phyloP scores from a whole-genome alignment of 768 basidiomycete genomes.

The Pleurotus giganteus region DNA sequence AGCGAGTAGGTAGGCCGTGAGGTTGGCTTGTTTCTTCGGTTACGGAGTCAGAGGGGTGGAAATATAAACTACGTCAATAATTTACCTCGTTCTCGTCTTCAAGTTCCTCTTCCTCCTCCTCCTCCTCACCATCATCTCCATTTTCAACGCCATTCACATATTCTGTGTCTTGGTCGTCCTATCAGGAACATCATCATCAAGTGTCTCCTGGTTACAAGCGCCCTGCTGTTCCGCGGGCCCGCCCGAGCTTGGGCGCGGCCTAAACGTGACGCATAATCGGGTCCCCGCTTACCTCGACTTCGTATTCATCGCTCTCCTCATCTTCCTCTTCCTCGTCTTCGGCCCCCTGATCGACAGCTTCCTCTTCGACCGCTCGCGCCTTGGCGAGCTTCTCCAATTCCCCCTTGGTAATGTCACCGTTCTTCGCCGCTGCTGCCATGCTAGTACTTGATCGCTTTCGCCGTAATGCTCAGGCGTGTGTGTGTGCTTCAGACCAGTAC shows the following conservation, averaged over 20 bases:
- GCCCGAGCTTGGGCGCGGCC: neutral
- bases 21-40: neutral
- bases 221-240: neutral
- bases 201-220: slow-evolving; percentile 6
- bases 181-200: neutral
- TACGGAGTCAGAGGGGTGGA: neutral
- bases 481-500: no score
- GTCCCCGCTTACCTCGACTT: slow-evolving; percentile 11
- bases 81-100: slow-evolving; percentile 21
- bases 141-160: slow-evolving; percentile 21
- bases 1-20: slow-evolving; percentile 6
- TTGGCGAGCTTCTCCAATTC: neutral
- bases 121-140: slow-evolving; percentile 25
- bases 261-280: slow-evolving; percentile 2
- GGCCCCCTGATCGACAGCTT: slow-evolving; percentile 14
- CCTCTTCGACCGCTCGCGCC: slow-evolving; percentile 4
- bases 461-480: no score
- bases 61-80: neutral
- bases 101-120: slow-evolving; percentile 29
- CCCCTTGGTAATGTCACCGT: neutral
- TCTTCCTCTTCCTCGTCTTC: slow-evolving; percentile 15
- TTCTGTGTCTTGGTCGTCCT: slow-evolving; percentile 2
- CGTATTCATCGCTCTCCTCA: slow-evolving; percentile 16
- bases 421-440: neutral
- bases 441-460: no score